A percentile compares a stretch with the other conserved stretches of the same genome.
These are phyloP conservation scores for Vitellaria paradoxa DNA, from an alignment of 179 eudicot species.

Conservation along the genomic window DNA sequence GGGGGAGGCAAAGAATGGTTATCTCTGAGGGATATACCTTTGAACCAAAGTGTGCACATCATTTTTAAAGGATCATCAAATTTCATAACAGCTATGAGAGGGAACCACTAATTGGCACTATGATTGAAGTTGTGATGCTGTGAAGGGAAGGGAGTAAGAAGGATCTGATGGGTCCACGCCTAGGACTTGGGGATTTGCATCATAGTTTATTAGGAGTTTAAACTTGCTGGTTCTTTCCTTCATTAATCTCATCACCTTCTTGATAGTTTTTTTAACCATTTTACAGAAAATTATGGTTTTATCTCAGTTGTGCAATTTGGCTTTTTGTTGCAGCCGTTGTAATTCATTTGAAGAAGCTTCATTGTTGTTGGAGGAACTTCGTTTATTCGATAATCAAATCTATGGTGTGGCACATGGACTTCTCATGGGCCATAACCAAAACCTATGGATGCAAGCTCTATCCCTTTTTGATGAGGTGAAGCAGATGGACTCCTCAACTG, in stretches of 20 bases:
- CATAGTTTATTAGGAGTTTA: not conserved
- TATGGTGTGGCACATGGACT: slow-evolving; percentile 98
- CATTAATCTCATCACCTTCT: not conserved
- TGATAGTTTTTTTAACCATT: not conserved
- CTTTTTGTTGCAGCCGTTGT: slow-evolving; percentile 68
- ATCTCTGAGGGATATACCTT: not conserved
- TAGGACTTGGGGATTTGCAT: not conserved
- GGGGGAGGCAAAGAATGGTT: not conserved
- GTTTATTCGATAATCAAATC: slow-evolving; percentile 83
- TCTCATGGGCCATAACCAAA: slow-evolving; percentile 69
- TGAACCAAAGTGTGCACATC: not conserved
- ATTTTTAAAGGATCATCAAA: not conserved
- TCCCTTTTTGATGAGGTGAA: slow-evolving; percentile 86
- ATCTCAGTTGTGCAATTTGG: not conserved
- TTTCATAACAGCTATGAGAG: not conserved
- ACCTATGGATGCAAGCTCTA: slow-evolving; percentile 73
- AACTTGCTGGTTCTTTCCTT: not conserved
- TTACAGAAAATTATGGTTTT: not conserved
- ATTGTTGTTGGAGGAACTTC: slow-evolving; percentile 81
- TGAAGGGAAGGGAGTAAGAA: not conserved
- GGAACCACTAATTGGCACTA: slow-evolving; percentile 5
- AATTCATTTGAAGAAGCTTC: slow-evolving; percentile 93
- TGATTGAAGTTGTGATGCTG: not conserved
- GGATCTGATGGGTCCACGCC: not conserved
- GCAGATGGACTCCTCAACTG: slow-evolving; percentile 86